These are phyloP conservation scores for Phytophthora pseudosyringae DNA, from an alignment of 352 stramenopile genomes.

Conservation along the genomic window DNA sequence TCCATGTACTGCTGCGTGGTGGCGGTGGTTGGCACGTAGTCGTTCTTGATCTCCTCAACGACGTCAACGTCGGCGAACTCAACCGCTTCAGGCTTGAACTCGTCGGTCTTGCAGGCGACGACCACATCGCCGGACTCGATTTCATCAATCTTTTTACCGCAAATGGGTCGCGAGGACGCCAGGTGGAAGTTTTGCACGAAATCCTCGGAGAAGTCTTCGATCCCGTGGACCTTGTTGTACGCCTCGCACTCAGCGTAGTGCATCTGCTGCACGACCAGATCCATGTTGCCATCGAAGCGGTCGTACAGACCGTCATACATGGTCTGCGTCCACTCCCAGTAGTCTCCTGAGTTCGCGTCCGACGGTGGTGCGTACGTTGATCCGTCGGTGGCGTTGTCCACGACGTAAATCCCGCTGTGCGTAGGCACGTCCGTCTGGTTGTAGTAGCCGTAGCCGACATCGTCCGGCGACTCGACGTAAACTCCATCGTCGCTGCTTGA, in stretches of 20 bases:
- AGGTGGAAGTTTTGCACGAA: constrained; percentile 63
- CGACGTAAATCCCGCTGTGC: constrained; percentile 25
- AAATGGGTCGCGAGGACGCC: constrained; percentile 40
- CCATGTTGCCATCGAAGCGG: no score
- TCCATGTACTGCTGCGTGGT: constrained; percentile 35
- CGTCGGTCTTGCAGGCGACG: constrained; percentile 39
- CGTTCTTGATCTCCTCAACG: constrained; percentile 34
- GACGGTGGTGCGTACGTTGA: no score
- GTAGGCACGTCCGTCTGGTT: constrained; percentile 17
- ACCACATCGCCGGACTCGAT: constrained; percentile 43
- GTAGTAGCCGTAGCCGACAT: constrained; percentile 27
- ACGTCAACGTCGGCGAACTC: constrained; percentile 42
- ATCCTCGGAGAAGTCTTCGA: constrained; percentile 46
- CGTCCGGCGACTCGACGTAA: constrained; percentile 14
- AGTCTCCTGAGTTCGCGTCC: no score
- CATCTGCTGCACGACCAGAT: no score
- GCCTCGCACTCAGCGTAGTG: no score
- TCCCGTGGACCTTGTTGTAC: neutral
- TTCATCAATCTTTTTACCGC: constrained; percentile 52
- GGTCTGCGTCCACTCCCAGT: no score
- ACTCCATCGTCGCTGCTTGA: constrained; percentile 4
- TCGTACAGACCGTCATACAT: no score
- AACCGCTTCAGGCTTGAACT: constrained; percentile 44
- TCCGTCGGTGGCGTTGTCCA: constrained; percentile 17
- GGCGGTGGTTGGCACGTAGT: constrained; percentile 33